A percentile compares a stretch with the other conserved stretches of the same genome.
Conservation (phyloP, 2,329 filamentous ascomycete species). For the Drechmeria coniospora region DNA sequence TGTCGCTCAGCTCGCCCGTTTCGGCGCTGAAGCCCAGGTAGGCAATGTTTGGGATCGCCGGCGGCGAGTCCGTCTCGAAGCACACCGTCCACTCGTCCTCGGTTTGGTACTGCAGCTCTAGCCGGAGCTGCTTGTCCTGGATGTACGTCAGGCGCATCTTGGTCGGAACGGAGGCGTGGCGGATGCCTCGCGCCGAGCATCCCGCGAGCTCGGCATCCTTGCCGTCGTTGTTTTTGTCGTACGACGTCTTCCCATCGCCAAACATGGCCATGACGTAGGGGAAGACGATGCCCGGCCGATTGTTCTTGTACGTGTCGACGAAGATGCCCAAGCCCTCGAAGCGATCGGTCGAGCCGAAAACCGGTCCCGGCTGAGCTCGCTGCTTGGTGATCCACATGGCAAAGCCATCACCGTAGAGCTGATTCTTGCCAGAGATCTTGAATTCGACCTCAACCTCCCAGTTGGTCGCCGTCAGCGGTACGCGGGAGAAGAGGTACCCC, state of each 20-base stretch:
- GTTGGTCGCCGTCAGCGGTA: conserved; percentile 92
- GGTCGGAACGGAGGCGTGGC: conserved; percentile 63
- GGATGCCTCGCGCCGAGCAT: conserved; percentile 85
- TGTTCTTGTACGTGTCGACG: conserved; percentile 99
- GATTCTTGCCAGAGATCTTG: conserved; percentile 76
- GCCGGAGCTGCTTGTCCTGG: conserved; percentile 78
- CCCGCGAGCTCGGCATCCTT: conserved; percentile 86
- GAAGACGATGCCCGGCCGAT: conserved; percentile 86
- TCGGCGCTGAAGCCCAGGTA: conserved; percentile 72
- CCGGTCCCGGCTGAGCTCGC: conserved; percentile 61
- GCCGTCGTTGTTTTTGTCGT: conserved; percentile 89
- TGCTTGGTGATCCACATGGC: conserved; percentile 97
- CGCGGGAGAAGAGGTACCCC: conserved; percentile 87
- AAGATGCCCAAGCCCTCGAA: conserved; percentile 94
- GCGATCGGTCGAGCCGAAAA: conserved; percentile 76
- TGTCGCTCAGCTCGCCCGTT: conserved; percentile 91
- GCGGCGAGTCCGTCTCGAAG: conserved; percentile 59
- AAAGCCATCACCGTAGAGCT: conserved; percentile 89
- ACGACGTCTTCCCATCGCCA: conserved; percentile 74
- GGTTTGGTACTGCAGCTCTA: conserved; percentile 88
- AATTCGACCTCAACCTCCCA: conserved; percentile 98
- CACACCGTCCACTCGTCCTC: conserved; percentile 81
- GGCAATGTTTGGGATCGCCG: conserved; percentile 62
- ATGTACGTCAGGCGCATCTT: conserved; percentile 89
- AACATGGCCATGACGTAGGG: conserved; percentile 98